phyloP scores from a whole-genome alignment of 768 basidiomycete species.

The Xanthoconium stramineum region DNA sequence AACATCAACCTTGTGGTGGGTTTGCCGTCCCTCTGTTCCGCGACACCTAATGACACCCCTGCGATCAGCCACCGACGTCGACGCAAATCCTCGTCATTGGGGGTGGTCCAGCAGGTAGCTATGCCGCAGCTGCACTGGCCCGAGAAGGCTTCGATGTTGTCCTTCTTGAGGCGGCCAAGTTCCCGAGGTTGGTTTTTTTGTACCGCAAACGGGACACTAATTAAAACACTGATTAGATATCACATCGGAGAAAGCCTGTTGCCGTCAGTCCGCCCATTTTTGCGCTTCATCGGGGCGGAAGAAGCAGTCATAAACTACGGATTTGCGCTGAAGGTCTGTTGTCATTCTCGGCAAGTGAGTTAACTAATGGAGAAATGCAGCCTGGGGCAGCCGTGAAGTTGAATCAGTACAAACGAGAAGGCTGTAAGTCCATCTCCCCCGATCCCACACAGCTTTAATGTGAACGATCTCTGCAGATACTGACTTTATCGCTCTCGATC shows the following conservation, averaged over 20 bases:
- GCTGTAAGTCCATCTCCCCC: background rate
- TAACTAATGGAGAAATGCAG: background rate
- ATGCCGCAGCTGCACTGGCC: constrained; percentile 7
- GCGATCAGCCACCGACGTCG: background rate
- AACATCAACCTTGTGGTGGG: background rate
- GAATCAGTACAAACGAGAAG: constrained; percentile 14
- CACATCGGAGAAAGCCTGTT: constrained; percentile 16
- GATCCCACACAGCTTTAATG: background rate
- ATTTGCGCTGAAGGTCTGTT: constrained; percentile 9
- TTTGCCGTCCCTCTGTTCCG: background rate
- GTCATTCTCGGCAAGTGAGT: background rate
- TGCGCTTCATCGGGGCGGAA: constrained; percentile 9
- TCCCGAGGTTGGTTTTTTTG: constrained; percentile 13
- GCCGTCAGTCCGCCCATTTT: constrained; percentile 5
- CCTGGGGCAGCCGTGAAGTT: too few relatives aligned
- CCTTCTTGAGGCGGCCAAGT: constrained; percentile 8
- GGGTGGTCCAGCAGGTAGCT: constrained; percentile 13
- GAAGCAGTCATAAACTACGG: constrained; percentile 3
- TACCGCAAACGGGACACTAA: background rate
- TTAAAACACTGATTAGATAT: background rate
- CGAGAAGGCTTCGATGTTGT: constrained; percentile 12
- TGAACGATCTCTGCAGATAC: background rate
- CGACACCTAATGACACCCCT: background rate
- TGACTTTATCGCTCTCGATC: constrained; percentile 1
- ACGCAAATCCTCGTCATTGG: constrained; percentile 12